A percentile compares a stretch with the other conserved stretches of the same genome.
Evolutionary conservation across 371 early-diverging fungal genomes (phyloP).

Genomic region (Rhizomucor miehei): DNA sequence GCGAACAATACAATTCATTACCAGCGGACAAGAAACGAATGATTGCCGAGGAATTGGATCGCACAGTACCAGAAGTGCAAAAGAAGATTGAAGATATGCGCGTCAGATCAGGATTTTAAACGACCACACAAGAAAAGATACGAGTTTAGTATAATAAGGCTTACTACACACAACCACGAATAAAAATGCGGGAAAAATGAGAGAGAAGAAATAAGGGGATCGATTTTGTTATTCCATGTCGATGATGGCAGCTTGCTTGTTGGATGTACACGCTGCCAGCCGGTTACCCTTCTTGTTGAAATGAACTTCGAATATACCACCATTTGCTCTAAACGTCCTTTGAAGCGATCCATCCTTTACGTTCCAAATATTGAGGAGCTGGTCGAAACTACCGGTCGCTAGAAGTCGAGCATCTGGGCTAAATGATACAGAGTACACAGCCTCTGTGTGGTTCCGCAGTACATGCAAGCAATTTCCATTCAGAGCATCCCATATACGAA

Average conservation of each 20-base stretch:
- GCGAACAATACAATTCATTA: conserved; percentile 77
- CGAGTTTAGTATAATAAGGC: no score
- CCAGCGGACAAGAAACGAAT: conserved; percentile 66
- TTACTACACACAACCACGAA: no score
- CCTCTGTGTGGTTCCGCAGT: conserved; percentile 72
- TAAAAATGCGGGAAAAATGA: no score
- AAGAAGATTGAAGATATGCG: conserved; percentile 94
- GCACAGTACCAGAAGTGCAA: conserved; percentile 80
- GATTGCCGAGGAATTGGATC: conserved; percentile 89
- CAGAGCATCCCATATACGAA: conserved; percentile 88
- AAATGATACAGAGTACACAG: conserved; percentile 86
- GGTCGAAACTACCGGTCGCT: conserved; percentile 88
- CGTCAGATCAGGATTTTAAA: conserved; percentile 51
- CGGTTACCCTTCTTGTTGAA: conserved; percentile 64
- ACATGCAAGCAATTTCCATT: conserved; percentile 71
- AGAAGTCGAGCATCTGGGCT: conserved; percentile 80
- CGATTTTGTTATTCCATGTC: conserved; percentile 24
- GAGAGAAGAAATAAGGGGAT: no score
- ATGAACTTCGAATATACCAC: conserved; percentile 76
- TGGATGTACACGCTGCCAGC: conserved; percentile 52
- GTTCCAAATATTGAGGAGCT: conserved; percentile 77
- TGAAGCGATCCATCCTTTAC: conserved; percentile 67
- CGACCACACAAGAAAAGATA: no score
- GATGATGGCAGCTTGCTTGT: conserved; percentile 45
- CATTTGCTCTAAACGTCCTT: conserved; percentile 66